Conservation (phyloP, 1,284 basidiomycete species). For the Ceratobasidium sp. region DNA sequence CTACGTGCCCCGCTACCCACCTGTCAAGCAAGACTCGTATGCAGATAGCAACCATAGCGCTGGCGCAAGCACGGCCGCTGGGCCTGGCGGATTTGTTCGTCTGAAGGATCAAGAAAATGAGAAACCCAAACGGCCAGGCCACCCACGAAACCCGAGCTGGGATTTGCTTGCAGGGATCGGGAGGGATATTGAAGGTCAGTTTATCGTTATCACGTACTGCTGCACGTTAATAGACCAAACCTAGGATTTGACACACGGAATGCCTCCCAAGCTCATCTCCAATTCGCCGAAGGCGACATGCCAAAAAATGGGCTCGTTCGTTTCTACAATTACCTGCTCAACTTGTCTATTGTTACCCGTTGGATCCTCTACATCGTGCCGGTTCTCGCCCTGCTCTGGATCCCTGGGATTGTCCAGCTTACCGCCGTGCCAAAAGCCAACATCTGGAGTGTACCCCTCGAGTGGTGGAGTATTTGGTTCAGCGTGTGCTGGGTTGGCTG, state of each 20-base stretch:
- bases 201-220: slow-evolving; percentile 59
- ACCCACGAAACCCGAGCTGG: slow-evolving; percentile 59
- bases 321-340: slow-evolving; percentile 79
- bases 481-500: slow-evolving; percentile 84
- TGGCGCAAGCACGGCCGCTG: slow-evolving; percentile 7
- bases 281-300: slow-evolving; percentile 71
- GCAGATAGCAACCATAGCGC: slow-evolving; percentile 33
- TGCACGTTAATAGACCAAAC: slow-evolving; percentile 54
- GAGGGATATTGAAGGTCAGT: slow-evolving; percentile 65
- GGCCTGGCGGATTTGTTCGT: slow-evolving; percentile 31
- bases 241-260: slow-evolving; percentile 57
- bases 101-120: slow-evolving; percentile 43
- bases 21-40: slow-evolving; percentile 32
- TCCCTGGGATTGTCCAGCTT: slow-evolving; percentile 73
- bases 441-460: slow-evolving; percentile 68
- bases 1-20: slow-evolving; percentile 34
- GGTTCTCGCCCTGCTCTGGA: slow-evolving; percentile 64
- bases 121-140: slow-evolving; percentile 20
- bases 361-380: slow-evolving; percentile 86
- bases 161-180: slow-evolving; percentile 65
- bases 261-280: slow-evolving; percentile 64
- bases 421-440: slow-evolving; percentile 67
- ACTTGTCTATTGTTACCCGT: slow-evolving; percentile 79
- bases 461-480: slow-evolving; percentile 93
- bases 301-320: slow-evolving; percentile 58